phyloP scores from a whole-genome alignment of 345 rosid species.

The Streptanthus diversifolius region DNA sequence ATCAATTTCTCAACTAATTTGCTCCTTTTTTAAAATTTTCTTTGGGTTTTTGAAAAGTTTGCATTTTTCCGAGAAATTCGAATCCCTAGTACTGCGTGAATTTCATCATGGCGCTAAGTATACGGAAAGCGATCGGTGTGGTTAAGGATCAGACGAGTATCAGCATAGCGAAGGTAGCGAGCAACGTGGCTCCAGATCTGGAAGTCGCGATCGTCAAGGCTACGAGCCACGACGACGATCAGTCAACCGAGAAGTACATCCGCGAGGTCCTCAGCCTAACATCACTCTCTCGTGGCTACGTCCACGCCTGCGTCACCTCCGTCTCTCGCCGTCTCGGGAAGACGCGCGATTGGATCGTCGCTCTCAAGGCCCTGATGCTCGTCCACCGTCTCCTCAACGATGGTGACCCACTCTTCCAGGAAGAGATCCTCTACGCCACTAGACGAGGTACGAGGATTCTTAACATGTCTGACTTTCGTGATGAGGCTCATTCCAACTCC shows the following conservation, averaged over 20 bases:
- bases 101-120: slow-evolving; percentile 63
- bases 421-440: slow-evolving; percentile 71
- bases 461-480: slow-evolving; percentile 78
- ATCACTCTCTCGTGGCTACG: slow-evolving; percentile 74
- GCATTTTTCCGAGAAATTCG: not conserved
- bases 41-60: not conserved
- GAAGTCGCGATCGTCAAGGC: slow-evolving; percentile 95
- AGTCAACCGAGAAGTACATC: slow-evolving; percentile 68
- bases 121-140: slow-evolving; percentile 79
- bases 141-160: slow-evolving; percentile 82
- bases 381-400: slow-evolving; percentile 68
- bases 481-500: slow-evolving; percentile 71
- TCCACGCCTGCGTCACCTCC: slow-evolving; percentile 62
- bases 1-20: slow-evolving; percentile 6
- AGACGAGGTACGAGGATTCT: slow-evolving; percentile 77
- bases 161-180: slow-evolving; percentile 69
- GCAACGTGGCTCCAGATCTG: slow-evolving; percentile 84
- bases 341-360: slow-evolving; percentile 90
- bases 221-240: slow-evolving; percentile 92
- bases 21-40: not conserved
- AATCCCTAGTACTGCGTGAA: slow-evolving; percentile 3
- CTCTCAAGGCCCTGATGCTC: slow-evolving; percentile 70
- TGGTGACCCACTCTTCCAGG: slow-evolving; percentile 65
- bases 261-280: slow-evolving; percentile 78
- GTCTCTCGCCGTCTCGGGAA: slow-evolving; percentile 74